A percentile compares a stretch with the other conserved stretches of the same genome.
Evolutionary conservation across 2,329 filamentous ascomycete species (phyloP).

Genomic region (Microascus cirrosus): DNA sequence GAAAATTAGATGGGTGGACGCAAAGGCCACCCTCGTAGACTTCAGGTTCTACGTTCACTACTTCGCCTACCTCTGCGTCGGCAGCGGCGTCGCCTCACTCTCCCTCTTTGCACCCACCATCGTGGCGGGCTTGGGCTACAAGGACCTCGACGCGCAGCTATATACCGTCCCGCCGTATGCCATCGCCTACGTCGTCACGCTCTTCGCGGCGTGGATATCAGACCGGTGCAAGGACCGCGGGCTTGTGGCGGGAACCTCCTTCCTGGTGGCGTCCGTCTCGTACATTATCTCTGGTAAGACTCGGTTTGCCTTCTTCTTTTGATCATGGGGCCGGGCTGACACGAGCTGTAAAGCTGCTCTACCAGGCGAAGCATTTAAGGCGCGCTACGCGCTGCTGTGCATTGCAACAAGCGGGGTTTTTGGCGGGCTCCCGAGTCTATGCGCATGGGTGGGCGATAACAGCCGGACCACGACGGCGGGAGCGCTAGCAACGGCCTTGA

Average conservation of each 20-base stretch:
- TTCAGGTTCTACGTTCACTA: constrained; percentile 10
- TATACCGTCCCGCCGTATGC: constrained; percentile 15
- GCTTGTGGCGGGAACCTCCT: constrained; percentile 16
- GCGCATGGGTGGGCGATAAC: constrained; percentile 15
- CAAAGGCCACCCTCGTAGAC: not conserved
- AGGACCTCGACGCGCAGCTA: constrained; percentile 12
- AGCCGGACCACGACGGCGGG: constrained; percentile 11
- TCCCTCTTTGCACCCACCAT: constrained; percentile 27
- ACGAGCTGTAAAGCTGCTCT: constrained; percentile 1
- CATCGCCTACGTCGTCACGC: constrained; percentile 23
- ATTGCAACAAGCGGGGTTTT: constrained; percentile 36
- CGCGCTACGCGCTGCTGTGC: constrained; percentile 35
- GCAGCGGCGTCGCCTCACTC: constrained; percentile 20
- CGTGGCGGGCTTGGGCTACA: constrained; percentile 12
- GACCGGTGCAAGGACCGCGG: constrained; percentile 32
- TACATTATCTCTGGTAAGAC: constrained; percentile 3
- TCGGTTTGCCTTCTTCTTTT: too few species aligned
- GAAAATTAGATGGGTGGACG: constrained; percentile 9
- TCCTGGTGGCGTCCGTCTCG: constrained; percentile 4
- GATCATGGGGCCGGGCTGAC: too few species aligned
- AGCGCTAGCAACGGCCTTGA: constrained; percentile 12
- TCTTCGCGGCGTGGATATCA: constrained; percentile 28
- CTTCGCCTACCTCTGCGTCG: constrained; percentile 8
- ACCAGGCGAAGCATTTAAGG: constrained; percentile 34
- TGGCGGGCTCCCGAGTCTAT: constrained; percentile 13